Evolutionary conservation across 1,139 yeast species (phyloP).

Genomic region (Geotrichum fermentans): DNA sequence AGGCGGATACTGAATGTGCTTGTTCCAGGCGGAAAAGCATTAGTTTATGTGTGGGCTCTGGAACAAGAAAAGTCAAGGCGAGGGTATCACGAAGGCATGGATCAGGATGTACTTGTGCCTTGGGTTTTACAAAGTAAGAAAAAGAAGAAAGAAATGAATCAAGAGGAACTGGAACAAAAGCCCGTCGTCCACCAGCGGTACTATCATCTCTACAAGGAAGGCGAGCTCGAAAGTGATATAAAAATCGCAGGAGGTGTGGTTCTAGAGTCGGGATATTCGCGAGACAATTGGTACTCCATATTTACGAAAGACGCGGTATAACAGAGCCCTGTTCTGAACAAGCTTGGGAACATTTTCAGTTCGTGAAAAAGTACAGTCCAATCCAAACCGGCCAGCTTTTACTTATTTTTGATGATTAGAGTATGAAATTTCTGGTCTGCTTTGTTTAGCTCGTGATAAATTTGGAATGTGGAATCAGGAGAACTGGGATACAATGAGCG

Average conservation of each 20-base stretch:
- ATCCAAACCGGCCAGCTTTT: too few relatives aligned
- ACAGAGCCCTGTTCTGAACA: background rate
- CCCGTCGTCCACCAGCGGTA: slow-evolving; percentile 63
- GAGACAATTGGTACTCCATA: slow-evolving; percentile 90
- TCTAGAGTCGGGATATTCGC: slow-evolving; percentile 75
- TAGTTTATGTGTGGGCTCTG: slow-evolving; percentile 93
- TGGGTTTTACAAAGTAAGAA: slow-evolving; percentile 65
- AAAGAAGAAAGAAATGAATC: slow-evolving; percentile 25
- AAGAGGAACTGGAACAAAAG: slow-evolving; percentile 24
- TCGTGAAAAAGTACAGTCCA: too few relatives aligned
- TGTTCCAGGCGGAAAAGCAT: slow-evolving; percentile 52
- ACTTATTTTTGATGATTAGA: too few relatives aligned
- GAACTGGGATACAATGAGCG: too few relatives aligned
- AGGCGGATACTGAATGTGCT: slow-evolving; percentile 59
- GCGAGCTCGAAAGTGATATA: slow-evolving; percentile 74
- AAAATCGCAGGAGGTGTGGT: slow-evolving; percentile 60
- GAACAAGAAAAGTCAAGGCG: slow-evolving; percentile 84
- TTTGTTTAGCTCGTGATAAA: too few relatives aligned
- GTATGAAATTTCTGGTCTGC: too few relatives aligned
- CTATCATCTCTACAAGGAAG: slow-evolving; percentile 78
- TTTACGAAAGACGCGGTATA: slow-evolving; percentile 32
- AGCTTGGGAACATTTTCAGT: too few relatives aligned
- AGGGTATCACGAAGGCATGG: slow-evolving; percentile 85
- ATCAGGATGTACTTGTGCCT: slow-evolving; percentile 90
- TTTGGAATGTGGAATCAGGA: too few relatives aligned